Conservation (phyloP, 108 stramenopile species). For the Schizochytrium sp. region DNA sequence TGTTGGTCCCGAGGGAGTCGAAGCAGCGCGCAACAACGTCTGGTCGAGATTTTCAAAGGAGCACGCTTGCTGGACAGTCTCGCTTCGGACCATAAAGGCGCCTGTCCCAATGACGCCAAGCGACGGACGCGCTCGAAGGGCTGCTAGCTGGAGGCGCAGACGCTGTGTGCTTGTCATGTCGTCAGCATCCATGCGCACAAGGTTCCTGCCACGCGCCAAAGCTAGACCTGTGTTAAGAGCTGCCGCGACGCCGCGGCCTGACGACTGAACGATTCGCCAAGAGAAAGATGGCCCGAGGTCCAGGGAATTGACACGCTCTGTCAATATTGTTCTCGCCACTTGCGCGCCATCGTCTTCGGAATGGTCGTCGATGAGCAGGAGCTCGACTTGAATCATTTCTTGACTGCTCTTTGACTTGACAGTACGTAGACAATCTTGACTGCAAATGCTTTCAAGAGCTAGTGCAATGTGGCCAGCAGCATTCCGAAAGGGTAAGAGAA, state of each 20-base stretch:
- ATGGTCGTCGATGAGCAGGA: background rate
- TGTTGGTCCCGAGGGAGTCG: no score
- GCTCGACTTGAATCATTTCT: background rate
- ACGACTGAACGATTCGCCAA: no score
- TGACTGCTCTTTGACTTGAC: no score
- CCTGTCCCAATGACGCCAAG: background rate
- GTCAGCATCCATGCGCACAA: slow-evolving; percentile 2
- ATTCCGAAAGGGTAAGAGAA: background rate
- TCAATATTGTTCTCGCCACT: background rate
- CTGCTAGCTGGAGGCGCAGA: background rate
- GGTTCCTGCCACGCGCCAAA: background rate
- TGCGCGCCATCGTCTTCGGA: background rate
- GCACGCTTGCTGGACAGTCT: background rate
- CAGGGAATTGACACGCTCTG: background rate
- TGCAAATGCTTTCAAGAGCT: background rate
- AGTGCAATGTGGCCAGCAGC: background rate
- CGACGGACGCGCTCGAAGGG: background rate
- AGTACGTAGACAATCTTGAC: background rate
- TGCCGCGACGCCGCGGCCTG: background rate
- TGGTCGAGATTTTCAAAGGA: background rate
- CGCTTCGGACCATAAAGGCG: background rate
- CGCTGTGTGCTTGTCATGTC: background rate
- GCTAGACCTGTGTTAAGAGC: background rate
- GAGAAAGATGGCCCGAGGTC: no score
- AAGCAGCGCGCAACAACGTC: background rate